These are phyloP conservation scores for Globisporangium cederbergense DNA, from an alignment of 352 stramenopile species.

Conservation along the genomic window DNA sequence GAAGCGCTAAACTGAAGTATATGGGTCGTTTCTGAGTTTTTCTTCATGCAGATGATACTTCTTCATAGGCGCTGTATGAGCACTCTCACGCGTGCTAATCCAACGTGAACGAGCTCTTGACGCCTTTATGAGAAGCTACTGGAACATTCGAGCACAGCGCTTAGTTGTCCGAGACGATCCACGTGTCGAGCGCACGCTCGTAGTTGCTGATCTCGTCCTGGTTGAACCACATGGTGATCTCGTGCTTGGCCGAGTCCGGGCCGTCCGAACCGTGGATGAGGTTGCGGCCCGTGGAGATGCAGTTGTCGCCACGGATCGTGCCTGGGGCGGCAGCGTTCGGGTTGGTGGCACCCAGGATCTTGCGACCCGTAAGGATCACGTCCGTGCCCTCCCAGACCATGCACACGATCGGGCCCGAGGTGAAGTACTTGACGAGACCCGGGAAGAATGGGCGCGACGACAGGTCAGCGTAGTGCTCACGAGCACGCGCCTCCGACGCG, in stretches of 20 bases:
- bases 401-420: slow-evolving; percentile 93
- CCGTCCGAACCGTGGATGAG: slow-evolving; percentile 92
- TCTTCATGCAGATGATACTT: too few species aligned
- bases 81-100: too few species aligned
- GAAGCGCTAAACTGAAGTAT: not conserved
- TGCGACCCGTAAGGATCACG: slow-evolving; percentile 92
- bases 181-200: slow-evolving; percentile 78
- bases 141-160: not conserved
- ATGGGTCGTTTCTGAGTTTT: not conserved
- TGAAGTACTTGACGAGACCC: slow-evolving; percentile 90
- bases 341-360: slow-evolving; percentile 95
- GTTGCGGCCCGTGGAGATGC: slow-evolving; percentile 90
- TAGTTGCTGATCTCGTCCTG: slow-evolving; percentile 91
- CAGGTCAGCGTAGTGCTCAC: slow-evolving; percentile 93
- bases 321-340: slow-evolving; percentile 92
- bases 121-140: not conserved
- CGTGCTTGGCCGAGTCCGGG: slow-evolving; percentile 89
- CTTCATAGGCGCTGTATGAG: too few species aligned
- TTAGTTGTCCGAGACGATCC: slow-evolving; percentile 90
- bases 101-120: not conserved
- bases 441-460: slow-evolving; percentile 90
- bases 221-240: slow-evolving; percentile 94
- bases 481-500: slow-evolving; percentile 86
- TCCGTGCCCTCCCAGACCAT: slow-evolving; percentile 94
- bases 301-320: slow-evolving; percentile 94